These are phyloP conservation scores for Rhodotorula sp. DNA, from an alignment of 1,284 basidiomycete genomes.

Conservation along the genomic window DNA sequence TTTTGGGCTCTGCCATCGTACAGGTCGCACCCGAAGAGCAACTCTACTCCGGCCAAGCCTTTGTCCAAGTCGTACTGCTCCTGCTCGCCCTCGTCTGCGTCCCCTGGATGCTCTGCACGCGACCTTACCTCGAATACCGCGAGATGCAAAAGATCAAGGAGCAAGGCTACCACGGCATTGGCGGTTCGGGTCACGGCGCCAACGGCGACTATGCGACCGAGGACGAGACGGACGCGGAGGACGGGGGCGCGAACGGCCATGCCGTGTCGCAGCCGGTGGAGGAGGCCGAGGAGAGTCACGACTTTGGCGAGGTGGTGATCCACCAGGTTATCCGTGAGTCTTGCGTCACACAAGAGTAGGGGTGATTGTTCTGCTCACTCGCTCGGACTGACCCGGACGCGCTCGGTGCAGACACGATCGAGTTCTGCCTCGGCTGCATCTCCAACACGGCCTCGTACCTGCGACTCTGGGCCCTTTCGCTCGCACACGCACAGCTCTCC, in stretches of 20 bases:
- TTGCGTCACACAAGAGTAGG: conserved; percentile 11
- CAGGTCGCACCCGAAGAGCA: conserved; percentile 64
- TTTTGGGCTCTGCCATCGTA: conserved; percentile 41
- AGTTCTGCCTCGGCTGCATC: conserved; percentile 97
- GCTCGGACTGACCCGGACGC: background rate
- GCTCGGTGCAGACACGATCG: conserved; percentile 64
- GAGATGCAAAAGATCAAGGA: conserved; percentile 81
- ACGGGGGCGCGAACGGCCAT: conserved; percentile 59
- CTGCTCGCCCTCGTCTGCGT: conserved; percentile 82
- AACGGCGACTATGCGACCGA: conserved; percentile 48
- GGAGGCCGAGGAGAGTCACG: conserved; percentile 56
- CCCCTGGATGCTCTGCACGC: conserved; percentile 88
- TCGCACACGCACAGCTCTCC: conserved; percentile 95
- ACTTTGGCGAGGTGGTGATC: conserved; percentile 91
- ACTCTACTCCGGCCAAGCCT: conserved; percentile 84
- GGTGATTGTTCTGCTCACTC: conserved; percentile 32
- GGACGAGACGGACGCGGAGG: conserved; percentile 64
- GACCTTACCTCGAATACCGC: conserved; percentile 91
- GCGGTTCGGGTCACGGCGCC: conserved; percentile 57
- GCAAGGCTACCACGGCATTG: conserved; percentile 73
- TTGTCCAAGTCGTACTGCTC: conserved; percentile 77
- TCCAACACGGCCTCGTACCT: conserved; percentile 99
- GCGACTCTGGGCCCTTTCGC: conserved; percentile 95
- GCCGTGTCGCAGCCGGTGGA: conserved; percentile 36
- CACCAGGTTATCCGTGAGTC: conserved; percentile 84